Conservation (phyloP, 176 grass and related monocot genomes). For the Rhipidocladum racemiflorum region DNA sequence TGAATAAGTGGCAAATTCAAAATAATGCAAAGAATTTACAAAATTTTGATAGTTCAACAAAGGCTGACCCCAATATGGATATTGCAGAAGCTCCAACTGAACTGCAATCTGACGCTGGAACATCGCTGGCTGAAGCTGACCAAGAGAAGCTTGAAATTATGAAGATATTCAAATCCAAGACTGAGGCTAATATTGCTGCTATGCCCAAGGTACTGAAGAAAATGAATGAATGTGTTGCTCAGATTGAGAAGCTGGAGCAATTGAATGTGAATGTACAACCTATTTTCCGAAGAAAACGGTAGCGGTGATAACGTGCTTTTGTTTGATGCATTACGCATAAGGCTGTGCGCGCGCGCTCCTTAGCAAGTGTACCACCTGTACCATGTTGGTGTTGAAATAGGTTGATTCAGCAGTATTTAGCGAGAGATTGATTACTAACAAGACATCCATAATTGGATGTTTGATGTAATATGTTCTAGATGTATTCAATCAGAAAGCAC, state of each 20-base stretch:
- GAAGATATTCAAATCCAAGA: conserved; percentile 23
- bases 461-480: conserved; percentile 6
- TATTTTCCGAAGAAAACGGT: conserved; percentile 32
- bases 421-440: neutral
- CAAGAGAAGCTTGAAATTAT: conserved; percentile 23
- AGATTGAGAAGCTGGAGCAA: conserved; percentile 23
- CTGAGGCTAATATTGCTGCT: conserved; percentile 12
- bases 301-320: neutral
- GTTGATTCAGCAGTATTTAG: neutral
- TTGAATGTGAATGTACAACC: conserved; percentile 16
- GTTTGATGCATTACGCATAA: neutral
- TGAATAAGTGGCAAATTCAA: neutral
- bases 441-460: neutral
- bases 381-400: conserved; percentile 1
- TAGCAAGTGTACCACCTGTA: neutral
- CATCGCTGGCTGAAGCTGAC: neutral
- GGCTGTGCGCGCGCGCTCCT: neutral
- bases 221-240: conserved; percentile 21
- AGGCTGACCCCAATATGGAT: neutral
- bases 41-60: neutral
- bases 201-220: conserved; percentile 29
- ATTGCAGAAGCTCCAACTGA: conserved; percentile 23
- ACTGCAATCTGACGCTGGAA: neutral
- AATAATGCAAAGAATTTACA: neutral
- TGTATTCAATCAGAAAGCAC: conserved; percentile 30